Conservation (phyloP, 1,284 basidiomycete genomes). For the Irpex lacteus region DNA sequence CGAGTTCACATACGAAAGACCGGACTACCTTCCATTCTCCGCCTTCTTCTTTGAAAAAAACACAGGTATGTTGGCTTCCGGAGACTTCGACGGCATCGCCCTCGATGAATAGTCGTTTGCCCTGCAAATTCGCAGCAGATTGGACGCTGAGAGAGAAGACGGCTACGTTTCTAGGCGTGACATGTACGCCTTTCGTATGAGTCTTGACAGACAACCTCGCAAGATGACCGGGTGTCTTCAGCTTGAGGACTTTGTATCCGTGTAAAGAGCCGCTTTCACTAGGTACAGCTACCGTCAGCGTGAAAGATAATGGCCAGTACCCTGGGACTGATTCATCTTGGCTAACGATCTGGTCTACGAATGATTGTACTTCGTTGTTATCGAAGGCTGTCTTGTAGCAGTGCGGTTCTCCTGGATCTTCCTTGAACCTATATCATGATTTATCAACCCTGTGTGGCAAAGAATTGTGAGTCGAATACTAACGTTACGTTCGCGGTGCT, state of each 20-base stretch:
- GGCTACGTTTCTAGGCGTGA: constrained; percentile 41
- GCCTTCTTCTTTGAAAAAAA: not conserved
- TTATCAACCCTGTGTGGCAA: not conserved
- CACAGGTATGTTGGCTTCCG: not conserved
- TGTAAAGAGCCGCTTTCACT: constrained; percentile 61
- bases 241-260: constrained; percentile 58
- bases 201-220: constrained; percentile 28
- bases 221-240: constrained; percentile 56
- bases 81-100: not conserved
- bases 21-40: constrained; percentile 17
- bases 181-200: constrained; percentile 20
- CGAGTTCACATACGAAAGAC: too few species aligned
- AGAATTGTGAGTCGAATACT: constrained; percentile 20
- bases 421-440: constrained; percentile 47
- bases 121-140: not conserved
- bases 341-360: constrained; percentile 34
- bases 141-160: constrained; percentile 33
- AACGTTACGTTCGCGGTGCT: constrained; percentile 51
- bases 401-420: constrained; percentile 61
- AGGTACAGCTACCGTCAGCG: constrained; percentile 65
- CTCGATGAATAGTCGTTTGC: constrained; percentile 13
- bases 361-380: constrained; percentile 51
- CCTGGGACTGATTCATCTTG: not conserved
- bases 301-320: constrained; percentile 34
- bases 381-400: constrained; percentile 67